Base-by-base conservation (phyloP, 768 basidiomycete genomes). In the Hemileccinum impolitum region DNA sequence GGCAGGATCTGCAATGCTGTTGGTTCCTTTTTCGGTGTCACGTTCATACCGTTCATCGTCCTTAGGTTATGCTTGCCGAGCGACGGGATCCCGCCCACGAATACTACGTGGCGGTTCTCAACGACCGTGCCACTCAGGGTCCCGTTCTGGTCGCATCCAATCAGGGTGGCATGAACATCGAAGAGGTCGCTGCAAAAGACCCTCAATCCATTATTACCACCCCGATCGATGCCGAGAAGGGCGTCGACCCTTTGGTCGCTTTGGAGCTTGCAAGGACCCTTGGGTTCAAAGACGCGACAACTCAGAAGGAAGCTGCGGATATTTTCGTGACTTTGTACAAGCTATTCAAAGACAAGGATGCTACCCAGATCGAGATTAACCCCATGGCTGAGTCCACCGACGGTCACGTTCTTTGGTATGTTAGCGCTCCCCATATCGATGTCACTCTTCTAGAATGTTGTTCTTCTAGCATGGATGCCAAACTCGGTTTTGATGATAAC, bases 141-240 rank as follows among this genome's bases (percentile, higher is more conserved):
- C 90, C 93, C 38, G 96, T 97, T 26, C 80, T 99, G 40, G 95
- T 99, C 46, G 86, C 86, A 17, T 98, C 96, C 38, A 78, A 79
- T 17, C 94, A 97, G 65, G 96, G 96, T 48, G 96, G 96, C 49
- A 99, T 99, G 96, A 98, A 98, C 72, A 99, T 99, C 63, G 96
- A 99, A 70, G 96, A 99, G 62, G 96, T 99, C 40, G 96, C 96
- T 23, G 90, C 91, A 26, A 92, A 94, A 59, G 92, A 96, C 63
- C 96, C 96, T 31, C 72, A 75, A 32, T 90, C 96, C 35, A 98
- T 99, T 70, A 92, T 98, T 62, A 98, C 94, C 39, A 94, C 89
- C 11, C 89, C 92, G 40, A 90, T 99, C 60, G 75, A 87, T 67
- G 91, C 89, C 55, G 73, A 87, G 47, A 85, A 81, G 12, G 95